Evolutionary conservation across 1,139 yeast genomes (phyloP).

Genomic region (Geotrichum fermentans): DNA sequence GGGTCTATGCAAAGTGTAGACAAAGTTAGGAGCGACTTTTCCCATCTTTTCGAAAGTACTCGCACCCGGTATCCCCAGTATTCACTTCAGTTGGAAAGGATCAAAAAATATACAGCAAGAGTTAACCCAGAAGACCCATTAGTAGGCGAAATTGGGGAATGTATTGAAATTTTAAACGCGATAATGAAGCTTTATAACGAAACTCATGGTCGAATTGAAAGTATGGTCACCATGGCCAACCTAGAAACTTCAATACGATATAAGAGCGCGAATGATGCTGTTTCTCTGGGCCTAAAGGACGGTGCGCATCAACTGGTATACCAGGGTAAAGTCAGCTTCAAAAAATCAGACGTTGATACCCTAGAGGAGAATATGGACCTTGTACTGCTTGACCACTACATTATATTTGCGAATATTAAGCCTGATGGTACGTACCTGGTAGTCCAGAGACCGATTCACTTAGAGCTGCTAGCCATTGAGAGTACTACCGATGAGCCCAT

Average conservation of each 20-base stretch:
- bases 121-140: slow-evolving; percentile 5
- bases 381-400: slow-evolving; percentile 65
- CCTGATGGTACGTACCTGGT: slow-evolving; percentile 33
- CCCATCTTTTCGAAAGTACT: slow-evolving; percentile 15
- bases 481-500: slow-evolving; percentile 36
- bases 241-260: slow-evolving; percentile 10
- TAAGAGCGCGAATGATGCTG: slow-evolving; percentile 10
- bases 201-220: slow-evolving; percentile 9
- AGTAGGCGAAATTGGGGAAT: slow-evolving; percentile 6
- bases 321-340: slow-evolving; percentile 12
- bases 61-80: slow-evolving; percentile 18
- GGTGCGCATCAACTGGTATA: slow-evolving; percentile 12
- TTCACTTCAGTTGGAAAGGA: neutral
- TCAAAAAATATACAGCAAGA: slow-evolving; percentile 1
- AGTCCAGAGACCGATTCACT: slow-evolving; percentile 40
- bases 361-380: slow-evolving; percentile 28
- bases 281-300: neutral
- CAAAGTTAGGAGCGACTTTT: slow-evolving; percentile 11
- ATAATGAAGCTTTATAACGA: slow-evolving; percentile 13
- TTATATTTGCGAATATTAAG: slow-evolving; percentile 45
- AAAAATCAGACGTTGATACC: slow-evolving; percentile 5
- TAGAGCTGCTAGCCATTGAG: slow-evolving; percentile 39
- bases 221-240: slow-evolving; percentile 4
- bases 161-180: slow-evolving; percentile 1
- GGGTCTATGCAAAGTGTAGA: slow-evolving; percentile 3